Base-by-base conservation (phyloP, 139 green algal genomes). In the Asterochloris sp. region DNA sequence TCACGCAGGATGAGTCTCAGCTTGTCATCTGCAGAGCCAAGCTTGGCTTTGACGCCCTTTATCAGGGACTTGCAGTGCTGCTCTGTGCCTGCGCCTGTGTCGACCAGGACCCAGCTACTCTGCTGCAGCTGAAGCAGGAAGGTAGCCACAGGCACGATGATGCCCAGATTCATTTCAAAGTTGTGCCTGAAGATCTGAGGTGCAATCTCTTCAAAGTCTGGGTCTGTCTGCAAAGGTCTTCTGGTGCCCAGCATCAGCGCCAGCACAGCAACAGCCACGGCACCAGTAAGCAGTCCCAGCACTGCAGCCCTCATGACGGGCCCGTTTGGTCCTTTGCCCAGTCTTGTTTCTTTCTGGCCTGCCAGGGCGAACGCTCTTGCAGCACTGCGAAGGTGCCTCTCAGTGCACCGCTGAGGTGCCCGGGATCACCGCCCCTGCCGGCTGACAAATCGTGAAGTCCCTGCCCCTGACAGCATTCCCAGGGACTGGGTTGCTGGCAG, bases 1-100 rank as follows among this genome's bases (percentile, higher is more conserved):
- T 80, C 24, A 80, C 76, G 12, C 13, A 80, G 24, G 69, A 80
- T 80, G 21, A 69, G 15, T 13, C 68, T 80, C 60, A 80, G 60
- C 14, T 14, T 69, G 24, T 62, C 76, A n/a, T 62, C 76, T n/a
- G 54, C 54, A 69, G 76, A 80, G 11, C 60, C 47, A n/a, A 80
- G 24, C 24, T 80, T 80, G 12, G 76, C 23, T 23, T 80, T 80
- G 76, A 80, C 16, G 23, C 76, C 60, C 8, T 80, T 24, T 21
- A 80, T n/a, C 11, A 80, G 47, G 11, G 76, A 24, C 13, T 80
- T n/a, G n/a, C 38, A n/a, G 38, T 67, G 47, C 11, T 24, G 14
- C 26, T 24, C 21, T n/a, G 29, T 62, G 24, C 38, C 54, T 23
- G 76, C 47, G 23, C 76, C 76, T 60, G 76, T 27, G 60, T 80